These are phyloP conservation scores for Brassica incana DNA, from an alignment of 345 rosid species.

Conservation along the genomic window DNA sequence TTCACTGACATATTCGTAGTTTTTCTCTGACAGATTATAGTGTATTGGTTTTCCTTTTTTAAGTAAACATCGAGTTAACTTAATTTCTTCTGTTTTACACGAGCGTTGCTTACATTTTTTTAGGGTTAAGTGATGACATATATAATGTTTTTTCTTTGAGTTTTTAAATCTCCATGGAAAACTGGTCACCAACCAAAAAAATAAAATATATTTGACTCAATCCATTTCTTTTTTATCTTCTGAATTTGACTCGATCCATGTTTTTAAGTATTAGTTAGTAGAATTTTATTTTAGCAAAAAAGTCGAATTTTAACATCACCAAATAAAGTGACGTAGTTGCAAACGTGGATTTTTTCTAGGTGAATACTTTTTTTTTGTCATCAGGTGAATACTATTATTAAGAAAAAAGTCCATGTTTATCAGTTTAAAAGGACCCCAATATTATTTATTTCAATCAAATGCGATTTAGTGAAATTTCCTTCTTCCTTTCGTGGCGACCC, in stretches of 20 bases:
- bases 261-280: conserved; percentile 11
- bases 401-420: not conserved
- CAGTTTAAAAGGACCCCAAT: not conserved
- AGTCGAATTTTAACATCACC: not conserved
- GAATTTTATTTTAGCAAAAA: not conserved
- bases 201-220: conserved; percentile 20
- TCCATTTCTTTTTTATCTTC: not conserved
- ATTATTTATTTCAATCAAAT: not conserved
- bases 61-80: too few relatives aligned
- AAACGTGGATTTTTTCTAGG: conserved; percentile 25
- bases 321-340: conserved; percentile 36
- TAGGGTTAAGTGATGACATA: not conserved
- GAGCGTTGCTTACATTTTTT: not conserved
- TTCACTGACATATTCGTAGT: too few relatives aligned
- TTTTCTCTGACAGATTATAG: not conserved
- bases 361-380: not conserved
- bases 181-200: not conserved
- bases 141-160: not conserved
- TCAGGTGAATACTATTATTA: conserved; percentile 3
- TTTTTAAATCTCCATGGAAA: not conserved
- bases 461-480: conserved; percentile 37
- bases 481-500: conserved; percentile 36
- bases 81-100: not conserved
- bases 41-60: not conserved
- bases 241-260: conserved; percentile 11